Evolutionary conservation across 208 protist species (phyloP), one percentile per base, ranked within the genome.

Genomic region (Acanthamoeba castellanii): DNA sequence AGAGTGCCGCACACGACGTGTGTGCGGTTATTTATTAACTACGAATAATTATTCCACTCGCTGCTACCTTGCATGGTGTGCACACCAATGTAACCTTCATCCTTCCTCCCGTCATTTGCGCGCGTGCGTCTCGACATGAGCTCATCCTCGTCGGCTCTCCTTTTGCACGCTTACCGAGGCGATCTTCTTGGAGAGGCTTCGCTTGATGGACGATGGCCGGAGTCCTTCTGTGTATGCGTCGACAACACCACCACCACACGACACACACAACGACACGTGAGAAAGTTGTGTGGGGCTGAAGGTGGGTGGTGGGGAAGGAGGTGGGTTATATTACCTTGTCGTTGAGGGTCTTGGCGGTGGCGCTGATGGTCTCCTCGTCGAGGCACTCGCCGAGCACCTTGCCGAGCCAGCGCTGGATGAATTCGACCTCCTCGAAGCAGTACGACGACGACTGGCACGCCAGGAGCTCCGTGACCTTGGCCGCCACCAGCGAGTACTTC

Each of bases 381-480:
- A 78, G 70, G 13, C 20, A 7, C 2, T 78, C 70, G 70, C 8
- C 34, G 32, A 78, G 70, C 20, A 78, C 70, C 59, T 90, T 90
- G n/a, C 45, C 30, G 32, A 90, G 82, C 82, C 82, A 90, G 18
- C 59, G 50, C 59, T 90, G 82, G 50, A 90, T 90, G 34, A 90
- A 90, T 16, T 90, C 82, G 30, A 90, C 82, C 37, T 90, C 82
- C 47, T 90, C 82, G 5, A 90, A 66, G 82, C 82, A 90, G 82
- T 90, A 90, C 4, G 42, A 1, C n/a, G 50, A 30, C 22, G 82
- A 57, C 82, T 90, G 82, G 82, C 82, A 90, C n/a, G n/a, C 30
- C 18, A 90, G 59, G 16, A 90, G 32, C 20, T 90, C 82, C 9
- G 42, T 42, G 22, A 90, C 59, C 55, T 90, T 90, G 30, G 82